Evolutionary conservation across 495 filamentous ascomycete genomes (phyloP).

Genomic region (Hypoxylon lenormandii): DNA sequence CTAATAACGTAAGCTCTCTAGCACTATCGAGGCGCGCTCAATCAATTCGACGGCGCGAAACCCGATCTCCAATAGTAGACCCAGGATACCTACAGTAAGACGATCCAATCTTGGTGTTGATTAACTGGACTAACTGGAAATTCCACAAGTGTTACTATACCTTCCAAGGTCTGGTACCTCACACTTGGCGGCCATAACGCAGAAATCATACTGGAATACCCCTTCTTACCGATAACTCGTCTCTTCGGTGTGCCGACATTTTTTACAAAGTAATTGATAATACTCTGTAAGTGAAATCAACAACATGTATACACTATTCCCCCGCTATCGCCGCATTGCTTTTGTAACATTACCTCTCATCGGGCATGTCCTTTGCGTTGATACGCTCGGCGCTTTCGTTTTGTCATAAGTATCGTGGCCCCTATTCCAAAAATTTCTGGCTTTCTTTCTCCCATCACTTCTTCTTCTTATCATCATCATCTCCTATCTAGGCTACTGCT

Average conservation of each 20-base stretch:
- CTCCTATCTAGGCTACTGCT: neutral
- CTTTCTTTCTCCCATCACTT: neutral
- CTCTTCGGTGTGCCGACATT: neutral
- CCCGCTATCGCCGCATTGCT: neutral
- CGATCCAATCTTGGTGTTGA: too few relatives aligned
- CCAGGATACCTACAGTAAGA: too few relatives aligned
- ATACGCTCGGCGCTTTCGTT: too few relatives aligned
- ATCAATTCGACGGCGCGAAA: neutral
- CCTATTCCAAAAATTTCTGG: neutral
- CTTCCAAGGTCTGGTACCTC: too few relatives aligned
- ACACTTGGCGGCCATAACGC: too few relatives aligned
- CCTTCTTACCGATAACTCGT: neutral
- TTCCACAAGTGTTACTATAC: too few relatives aligned
- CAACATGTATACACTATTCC: slow-evolving; percentile 5
- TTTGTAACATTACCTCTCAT: neutral
- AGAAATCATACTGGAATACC: neutral
- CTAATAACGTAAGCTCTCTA: too few relatives aligned
- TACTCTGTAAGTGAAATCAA: slow-evolving; percentile 7
- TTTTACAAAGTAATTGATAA: slow-evolving; percentile 19
- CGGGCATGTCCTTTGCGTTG: neutral
- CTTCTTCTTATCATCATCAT: neutral
- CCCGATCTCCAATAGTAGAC: neutral
- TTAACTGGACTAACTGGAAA: too few relatives aligned
- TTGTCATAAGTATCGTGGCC: slow-evolving; percentile 4
- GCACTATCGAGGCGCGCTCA: neutral